Evolutionary conservation across 2,329 filamentous ascomycete genomes (phyloP), one percentile per base, ranked within the genome.

Genomic region (Paraphoma chrysanthemicola): DNA sequence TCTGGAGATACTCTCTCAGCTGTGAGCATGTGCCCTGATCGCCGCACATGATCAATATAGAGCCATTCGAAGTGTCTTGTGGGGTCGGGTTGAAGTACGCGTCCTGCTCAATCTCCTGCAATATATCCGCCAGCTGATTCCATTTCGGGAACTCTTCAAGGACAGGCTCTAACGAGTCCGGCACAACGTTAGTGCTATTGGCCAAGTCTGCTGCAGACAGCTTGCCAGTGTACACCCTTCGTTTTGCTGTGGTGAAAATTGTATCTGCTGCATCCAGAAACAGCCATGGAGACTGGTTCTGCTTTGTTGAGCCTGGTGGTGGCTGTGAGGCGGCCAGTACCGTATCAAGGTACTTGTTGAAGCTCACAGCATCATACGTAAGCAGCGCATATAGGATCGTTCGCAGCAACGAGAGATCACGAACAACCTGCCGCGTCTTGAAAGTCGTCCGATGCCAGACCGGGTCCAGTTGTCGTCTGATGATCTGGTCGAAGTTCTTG

Each of bases 361-460:
- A 96, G 5, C 90, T 91, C 33, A 98, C 92, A 17, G 92, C 88
- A 76, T 99, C 95, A 65, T 95, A 92, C 2, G 90, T 89, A 28
- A 99, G 84, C 17, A 99, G 82, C 48, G 85, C 85, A 67, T 94
- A 90, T 14, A 99, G 83, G 75, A 98, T 89, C 18, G 87, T 88
- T 54, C 94, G 86, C 38, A 99, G 83, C 16, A 97, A 88, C 0
- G 89, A 90, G 65, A 99, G 77, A 73, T 98, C 95, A 68, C 89
- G 90, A 54, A 96, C 94, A 65, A 99, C 97, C 77, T 97, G 93
- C 69, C 90, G 92, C 2, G 94, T 98, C 77, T 95, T 93, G 84
- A 91, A 96, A 75, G 91, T 97, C 49, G 97, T 91, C 51, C 95
- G 88, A 79, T 99, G 95, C 95, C 95, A 99, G 56, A 98, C 93